A percentile compares a stretch with the other conserved stretches of the same genome.
These are phyloP conservation scores for Botryotinia convoluta DNA, from an alignment of 2,329 filamentous ascomycete genomes.

Conservation along the genomic window DNA sequence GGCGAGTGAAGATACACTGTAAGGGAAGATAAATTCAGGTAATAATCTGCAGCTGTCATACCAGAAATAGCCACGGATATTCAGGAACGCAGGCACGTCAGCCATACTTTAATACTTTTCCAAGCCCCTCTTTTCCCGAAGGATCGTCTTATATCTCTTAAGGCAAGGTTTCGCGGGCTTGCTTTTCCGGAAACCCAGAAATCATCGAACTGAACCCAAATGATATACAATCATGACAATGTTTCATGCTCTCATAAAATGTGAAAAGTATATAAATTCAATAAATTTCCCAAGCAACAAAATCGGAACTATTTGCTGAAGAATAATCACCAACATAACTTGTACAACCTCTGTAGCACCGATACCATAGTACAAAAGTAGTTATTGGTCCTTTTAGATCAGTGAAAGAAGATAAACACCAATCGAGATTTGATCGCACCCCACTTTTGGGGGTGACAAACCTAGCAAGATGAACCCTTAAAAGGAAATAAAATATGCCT, in stretches of 20 bases:
- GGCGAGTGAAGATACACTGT: neutral
- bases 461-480: neutral
- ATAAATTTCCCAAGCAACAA: neutral
- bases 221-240: neutral
- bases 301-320: neutral
- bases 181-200: neutral
- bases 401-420: slow-evolving; percentile 10
- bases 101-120: slow-evolving; percentile 6
- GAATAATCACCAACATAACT: neutral
- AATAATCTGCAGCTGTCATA: slow-evolving; percentile 6
- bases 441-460: slow-evolving; percentile 3
- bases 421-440: slow-evolving; percentile 12
- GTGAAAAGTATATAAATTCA: neutral
- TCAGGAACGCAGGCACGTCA: slow-evolving; percentile 17
- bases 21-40: neutral
- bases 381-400: neutral
- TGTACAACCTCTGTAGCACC: neutral
- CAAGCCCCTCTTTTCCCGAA: slow-evolving; percentile 4
- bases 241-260: neutral
- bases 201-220: neutral
- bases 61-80: slow-evolving; percentile 18
- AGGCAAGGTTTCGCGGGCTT: neutral
- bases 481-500: slow-evolving; percentile 6
- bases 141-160: slow-evolving; percentile 4
- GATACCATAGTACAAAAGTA: neutral